These are phyloP conservation scores for Arabis alpina DNA, from an alignment of 345 rosid genomes.

Conservation along the genomic window DNA sequence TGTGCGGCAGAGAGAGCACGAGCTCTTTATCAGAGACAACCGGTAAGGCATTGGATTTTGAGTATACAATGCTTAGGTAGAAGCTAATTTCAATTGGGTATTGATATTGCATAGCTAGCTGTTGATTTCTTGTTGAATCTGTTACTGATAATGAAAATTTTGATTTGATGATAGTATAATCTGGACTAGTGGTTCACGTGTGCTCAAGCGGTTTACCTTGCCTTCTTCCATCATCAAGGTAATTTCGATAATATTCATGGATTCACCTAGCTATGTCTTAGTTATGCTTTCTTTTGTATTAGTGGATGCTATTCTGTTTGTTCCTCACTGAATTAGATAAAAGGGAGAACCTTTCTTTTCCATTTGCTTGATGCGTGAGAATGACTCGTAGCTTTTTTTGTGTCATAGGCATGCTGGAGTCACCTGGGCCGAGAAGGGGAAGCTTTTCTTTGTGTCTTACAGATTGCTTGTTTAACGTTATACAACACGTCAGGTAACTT, in stretches of 20 bases:
- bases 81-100: slow-evolving; percentile 19
- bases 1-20: slow-evolving; percentile 64
- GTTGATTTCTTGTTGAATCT: slow-evolving; percentile 12
- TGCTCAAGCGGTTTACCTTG: slow-evolving; percentile 72
- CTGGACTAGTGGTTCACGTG: slow-evolving; percentile 73
- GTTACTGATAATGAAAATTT: slow-evolving; percentile 11
- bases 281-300: slow-evolving; percentile 11
- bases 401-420: slow-evolving; percentile 88
- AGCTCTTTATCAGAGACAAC: slow-evolving; percentile 83
- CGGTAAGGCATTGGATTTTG: slow-evolving; percentile 42
- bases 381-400: slow-evolving; percentile 23
- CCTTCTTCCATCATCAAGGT: slow-evolving; percentile 68
- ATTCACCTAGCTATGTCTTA: not conserved
- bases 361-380: slow-evolving; percentile 23
- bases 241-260: slow-evolving; percentile 1
- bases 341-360: not conserved
- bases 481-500: slow-evolving; percentile 72
- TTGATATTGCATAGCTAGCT: slow-evolving; percentile 5
- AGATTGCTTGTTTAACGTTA: slow-evolving; percentile 64
- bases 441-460: slow-evolving; percentile 79
- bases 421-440: slow-evolving; percentile 62
- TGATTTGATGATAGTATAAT: slow-evolving; percentile 51
- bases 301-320: slow-evolving; percentile 18
- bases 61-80: slow-evolving; percentile 16
- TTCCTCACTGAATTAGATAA: slow-evolving; percentile 15